A percentile compares a stretch with the other conserved stretches of the same genome.
Evolutionary conservation across 2,329 filamentous ascomycete species (phyloP).

Genomic region (Aspergillus sergii): DNA sequence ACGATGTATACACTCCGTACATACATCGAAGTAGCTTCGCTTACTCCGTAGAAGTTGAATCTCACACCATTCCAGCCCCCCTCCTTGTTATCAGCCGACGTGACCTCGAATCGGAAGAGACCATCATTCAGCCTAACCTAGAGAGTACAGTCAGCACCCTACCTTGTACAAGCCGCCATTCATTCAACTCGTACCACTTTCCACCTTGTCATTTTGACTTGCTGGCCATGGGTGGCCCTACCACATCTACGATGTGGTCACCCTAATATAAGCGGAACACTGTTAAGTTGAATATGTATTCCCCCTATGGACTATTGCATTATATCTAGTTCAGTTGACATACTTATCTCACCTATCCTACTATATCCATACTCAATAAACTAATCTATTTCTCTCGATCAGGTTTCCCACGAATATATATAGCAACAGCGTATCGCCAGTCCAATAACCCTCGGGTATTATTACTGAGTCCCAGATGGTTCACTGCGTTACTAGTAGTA

Average conservation of each 20-base stretch:
- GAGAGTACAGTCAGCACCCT: neutral
- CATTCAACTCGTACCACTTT: neutral
- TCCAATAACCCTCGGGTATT: neutral
- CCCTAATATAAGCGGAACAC: neutral
- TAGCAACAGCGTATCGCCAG: neutral
- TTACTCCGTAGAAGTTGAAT: neutral
- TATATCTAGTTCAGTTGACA: neutral
- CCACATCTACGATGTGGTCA: neutral
- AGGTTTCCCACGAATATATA: neutral
- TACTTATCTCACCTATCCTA: neutral
- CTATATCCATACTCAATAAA: neutral
- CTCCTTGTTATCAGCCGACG: neutral
- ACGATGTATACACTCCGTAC: neutral
- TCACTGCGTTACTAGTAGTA: neutral
- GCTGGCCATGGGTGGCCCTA: neutral
- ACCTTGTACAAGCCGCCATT: neutral
- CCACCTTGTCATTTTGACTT: neutral
- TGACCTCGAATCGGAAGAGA: neutral
- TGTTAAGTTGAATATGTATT: neutral
- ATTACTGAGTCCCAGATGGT: neutral
- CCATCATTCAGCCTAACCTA: neutral
- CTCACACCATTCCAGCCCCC: neutral
- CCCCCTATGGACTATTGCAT: neutral
- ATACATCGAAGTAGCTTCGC: neutral
- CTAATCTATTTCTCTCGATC: neutral